Percentiles rank a stretch among this genome's conserved stretches.
phyloP scores from a whole-genome alignment of 257 asterid species.

The Linderniella brevidens region DNA sequence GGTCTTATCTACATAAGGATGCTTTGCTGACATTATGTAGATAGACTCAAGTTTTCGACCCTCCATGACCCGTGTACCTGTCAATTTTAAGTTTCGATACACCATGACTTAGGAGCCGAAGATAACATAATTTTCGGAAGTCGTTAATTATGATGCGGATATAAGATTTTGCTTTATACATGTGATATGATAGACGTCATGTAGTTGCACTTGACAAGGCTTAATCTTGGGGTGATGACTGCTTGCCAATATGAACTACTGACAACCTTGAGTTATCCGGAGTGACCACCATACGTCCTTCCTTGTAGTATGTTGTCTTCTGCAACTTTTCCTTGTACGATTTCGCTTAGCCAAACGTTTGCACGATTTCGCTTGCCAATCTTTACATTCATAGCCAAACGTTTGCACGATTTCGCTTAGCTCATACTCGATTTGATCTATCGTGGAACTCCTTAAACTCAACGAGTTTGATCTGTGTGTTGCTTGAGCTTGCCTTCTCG shows the following conservation, averaged over 20 bases:
- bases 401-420: too few species aligned
- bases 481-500: too few species aligned
- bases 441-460: too few species aligned
- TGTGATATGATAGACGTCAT: slow-evolving; percentile 12
- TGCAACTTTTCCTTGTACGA: slow-evolving; percentile 5
- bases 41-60: slow-evolving; percentile 5
- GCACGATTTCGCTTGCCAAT: too few species aligned
- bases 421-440: too few species aligned
- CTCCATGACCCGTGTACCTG: neutral
- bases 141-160: slow-evolving; percentile 12
- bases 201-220: neutral
- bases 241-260: slow-evolving; percentile 5
- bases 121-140: slow-evolving; percentile 11
- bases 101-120: slow-evolving; percentile 13
- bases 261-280: slow-evolving; percentile 6
- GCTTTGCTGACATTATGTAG: slow-evolving; percentile 2
- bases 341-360: too few species aligned
- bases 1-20: too few species aligned
- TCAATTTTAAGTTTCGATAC: slow-evolving; percentile 4
- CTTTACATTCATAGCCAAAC: too few species aligned
- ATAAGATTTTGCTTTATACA: slow-evolving; percentile 13
- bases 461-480: too few species aligned
- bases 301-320: slow-evolving; percentile 1
- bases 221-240: neutral
- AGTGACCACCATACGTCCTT: slow-evolving; percentile 5